Percentiles rank a stretch among this genome's conserved stretches.
These are phyloP conservation scores for Leucaena leucocephala DNA, from an alignment of 306 rosid genomes.

Conservation along the genomic window DNA sequence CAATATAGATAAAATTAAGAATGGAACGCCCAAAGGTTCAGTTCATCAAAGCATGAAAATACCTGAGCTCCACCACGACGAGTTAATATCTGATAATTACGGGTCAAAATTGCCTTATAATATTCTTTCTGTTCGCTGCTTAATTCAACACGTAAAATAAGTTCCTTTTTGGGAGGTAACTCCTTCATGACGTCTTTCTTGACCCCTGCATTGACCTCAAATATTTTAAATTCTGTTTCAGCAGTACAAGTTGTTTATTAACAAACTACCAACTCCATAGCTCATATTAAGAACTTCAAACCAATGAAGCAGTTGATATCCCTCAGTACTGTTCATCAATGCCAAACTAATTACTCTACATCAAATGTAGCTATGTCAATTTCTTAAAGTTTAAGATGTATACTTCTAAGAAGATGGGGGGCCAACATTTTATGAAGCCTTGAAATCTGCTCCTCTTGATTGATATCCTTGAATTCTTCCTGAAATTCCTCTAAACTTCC, in stretches of 20 bases:
- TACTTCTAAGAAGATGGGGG: constrained; percentile 79
- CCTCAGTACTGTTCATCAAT: constrained; percentile 12
- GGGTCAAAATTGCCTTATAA: constrained; percentile 95
- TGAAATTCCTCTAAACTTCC: constrained; percentile 82
- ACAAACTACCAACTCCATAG: constrained; percentile 18
- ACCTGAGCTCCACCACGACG: constrained; percentile 99
- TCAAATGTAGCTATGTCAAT: background rate
- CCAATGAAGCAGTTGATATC: constrained; percentile 26
- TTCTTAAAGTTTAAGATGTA: constrained; percentile 31
- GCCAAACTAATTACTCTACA: constrained; percentile 25
- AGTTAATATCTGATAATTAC: constrained; percentile 93
- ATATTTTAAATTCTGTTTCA: constrained; percentile 26
- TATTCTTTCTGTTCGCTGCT: constrained; percentile 97
- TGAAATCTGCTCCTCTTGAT: constrained; percentile 77
- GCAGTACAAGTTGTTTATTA: constrained; percentile 10
- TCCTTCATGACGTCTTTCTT: constrained; percentile 99
- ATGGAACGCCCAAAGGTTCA: constrained; percentile 17
- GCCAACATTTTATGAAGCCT: constrained; percentile 79
- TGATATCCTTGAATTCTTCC: constrained; percentile 79
- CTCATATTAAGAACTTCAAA: constrained; percentile 26
- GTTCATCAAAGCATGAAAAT: constrained; percentile 33
- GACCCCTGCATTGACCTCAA: constrained; percentile 71
- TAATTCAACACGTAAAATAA: constrained; percentile 88
- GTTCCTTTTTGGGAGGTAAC: constrained; percentile 97
- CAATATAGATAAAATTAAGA: constrained; percentile 26